Conservation (phyloP, 2,329 filamentous ascomycete species). For the Fusarium xylarioides region DNA sequence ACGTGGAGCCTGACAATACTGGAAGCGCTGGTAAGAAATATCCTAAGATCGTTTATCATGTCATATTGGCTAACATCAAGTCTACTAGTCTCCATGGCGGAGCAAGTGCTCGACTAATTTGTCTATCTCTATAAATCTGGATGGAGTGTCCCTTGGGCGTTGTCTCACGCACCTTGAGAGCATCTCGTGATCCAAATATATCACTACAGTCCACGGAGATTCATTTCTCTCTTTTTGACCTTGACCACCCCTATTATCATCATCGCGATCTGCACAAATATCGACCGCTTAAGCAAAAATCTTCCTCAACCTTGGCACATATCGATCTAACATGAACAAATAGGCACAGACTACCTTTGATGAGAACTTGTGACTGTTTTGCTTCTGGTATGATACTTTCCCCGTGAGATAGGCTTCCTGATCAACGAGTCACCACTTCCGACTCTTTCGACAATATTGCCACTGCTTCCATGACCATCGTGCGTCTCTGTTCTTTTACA, state of each 20-base stretch:
- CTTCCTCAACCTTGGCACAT: not conserved
- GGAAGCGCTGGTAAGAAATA: constrained; percentile 74
- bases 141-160: not conserved
- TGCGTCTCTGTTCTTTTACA: not conserved
- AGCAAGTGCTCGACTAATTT: constrained; percentile 34
- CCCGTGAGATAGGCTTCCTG: not conserved
- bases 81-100: constrained; percentile 37
- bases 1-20: constrained; percentile 90
- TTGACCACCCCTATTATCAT: not conserved
- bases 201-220: too few relatives aligned
- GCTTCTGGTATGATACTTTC: not conserved
- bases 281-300: not conserved
- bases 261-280: not conserved
- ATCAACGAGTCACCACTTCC: not conserved
- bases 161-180: not conserved
- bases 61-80: not conserved
- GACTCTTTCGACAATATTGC: not conserved
- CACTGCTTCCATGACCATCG: not conserved
- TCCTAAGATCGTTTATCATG: not conserved
- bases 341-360: too few relatives aligned
- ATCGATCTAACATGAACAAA: not conserved
- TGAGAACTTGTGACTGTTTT: not conserved
- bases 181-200: not conserved
- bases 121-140: not conserved
- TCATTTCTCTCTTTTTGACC: not conserved